Evolutionary conservation across 306 rosid species (phyloP).

Genomic region (Vicia villosa): DNA sequence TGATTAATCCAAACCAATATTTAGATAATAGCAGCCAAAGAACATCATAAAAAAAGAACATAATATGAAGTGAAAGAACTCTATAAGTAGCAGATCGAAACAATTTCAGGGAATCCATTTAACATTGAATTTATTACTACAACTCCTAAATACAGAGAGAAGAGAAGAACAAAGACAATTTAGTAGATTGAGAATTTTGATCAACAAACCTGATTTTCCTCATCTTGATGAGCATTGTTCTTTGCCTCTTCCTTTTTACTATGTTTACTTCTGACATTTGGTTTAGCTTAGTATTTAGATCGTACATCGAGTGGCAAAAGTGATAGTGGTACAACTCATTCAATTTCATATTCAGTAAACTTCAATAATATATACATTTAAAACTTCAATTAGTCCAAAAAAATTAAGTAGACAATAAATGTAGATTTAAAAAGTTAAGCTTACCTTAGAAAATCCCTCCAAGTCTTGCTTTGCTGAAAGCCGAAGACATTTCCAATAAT

Average conservation of each 20-base stretch:
- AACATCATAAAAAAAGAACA: too few species aligned
- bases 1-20: too few species aligned
- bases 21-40: too few species aligned
- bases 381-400: neutral
- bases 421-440: conserved; percentile 13
- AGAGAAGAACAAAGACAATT: conserved; percentile 5
- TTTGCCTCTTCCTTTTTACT: conserved; percentile 81
- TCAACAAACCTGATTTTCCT: conserved; percentile 79
- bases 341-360: conserved; percentile 90
- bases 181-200: conserved; percentile 27
- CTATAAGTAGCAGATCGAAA: too few species aligned
- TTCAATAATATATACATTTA: conserved; percentile 39
- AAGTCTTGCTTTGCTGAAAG: conserved; percentile 97
- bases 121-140: conserved; percentile 7
- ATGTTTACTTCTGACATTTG: conserved; percentile 79
- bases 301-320: conserved; percentile 85
- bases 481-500: conserved; percentile 96
- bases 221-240: conserved; percentile 62
- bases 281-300: conserved; percentile 78
- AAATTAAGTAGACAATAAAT: conserved; percentile 14
- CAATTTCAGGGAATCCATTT: conserved; percentile 4
- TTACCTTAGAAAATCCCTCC: conserved; percentile 94
- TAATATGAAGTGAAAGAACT: too few species aligned
- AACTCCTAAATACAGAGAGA: too few species aligned
- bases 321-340: conserved; percentile 91